Base-by-base conservation (phyloP, 768 basidiomycete genomes). In the Tremella fuciformis region DNA sequence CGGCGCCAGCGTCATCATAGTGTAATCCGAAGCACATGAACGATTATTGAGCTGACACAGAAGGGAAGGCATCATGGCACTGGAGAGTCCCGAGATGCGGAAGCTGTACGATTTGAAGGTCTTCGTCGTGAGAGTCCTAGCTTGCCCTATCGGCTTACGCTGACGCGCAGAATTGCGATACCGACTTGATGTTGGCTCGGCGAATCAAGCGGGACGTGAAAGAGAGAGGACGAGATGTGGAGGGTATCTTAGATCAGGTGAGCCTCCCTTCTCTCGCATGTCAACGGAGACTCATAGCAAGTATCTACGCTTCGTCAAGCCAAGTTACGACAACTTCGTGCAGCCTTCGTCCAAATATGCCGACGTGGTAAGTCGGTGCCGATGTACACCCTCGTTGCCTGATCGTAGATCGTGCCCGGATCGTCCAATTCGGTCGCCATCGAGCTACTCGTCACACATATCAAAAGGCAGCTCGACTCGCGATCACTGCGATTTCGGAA, bases 111-210 rank as follows among this genome's bases (percentile, higher is more conserved):
- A 99, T 76, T 82, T 99, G 38, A 94, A 96, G 82, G 91, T 62
- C 51, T 75, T 67, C 46, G 71, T 73, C 1, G 70, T 74, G 48
- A 51, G 73, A 65, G 3, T 16, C 44, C 56, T 47, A 16, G 0
- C 3, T 19, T 41, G 26, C 37, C 24, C 21, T 44, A 13, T 1
- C 16, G 42, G 39, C 19, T 51, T 22, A 4, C 55, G 49, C 41
- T 46, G 15, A 41, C 2, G 38, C 1, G 0, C 55, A 77, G 74
- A 71, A 72, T 50, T 75, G 71, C 59, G 92, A 98, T 73, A 87
- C 92, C 8, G 96, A 99, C 75, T 79, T 98, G 19, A 99, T 99
- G 96, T 86, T 99, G 49, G 91, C 94, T 1, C 84, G 96, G 57
- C 84, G 96, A 39, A 87, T 99, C 54, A 81, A 84, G 62, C 82